phyloP scores from a whole-genome alignment of 2,329 filamentous ascomycete genomes.

The Penicillium nordicum region DNA sequence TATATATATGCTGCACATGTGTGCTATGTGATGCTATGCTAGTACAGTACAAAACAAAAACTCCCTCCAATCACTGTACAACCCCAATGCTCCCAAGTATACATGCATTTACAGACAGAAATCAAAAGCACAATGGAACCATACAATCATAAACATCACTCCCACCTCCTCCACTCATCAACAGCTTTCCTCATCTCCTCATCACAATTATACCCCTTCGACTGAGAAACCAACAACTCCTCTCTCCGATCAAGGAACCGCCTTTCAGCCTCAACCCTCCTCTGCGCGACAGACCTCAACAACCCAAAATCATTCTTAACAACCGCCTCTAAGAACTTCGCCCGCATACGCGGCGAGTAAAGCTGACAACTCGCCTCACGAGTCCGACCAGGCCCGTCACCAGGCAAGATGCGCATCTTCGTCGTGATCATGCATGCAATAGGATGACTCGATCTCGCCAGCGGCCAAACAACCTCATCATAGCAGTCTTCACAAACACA shows the following conservation, averaged over 20 bases:
- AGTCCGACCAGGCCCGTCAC: conserved; percentile 41
- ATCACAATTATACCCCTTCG: conserved; percentile 52
- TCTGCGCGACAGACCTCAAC: conserved; percentile 60
- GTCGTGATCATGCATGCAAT: conserved; percentile 65
- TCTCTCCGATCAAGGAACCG: conserved; percentile 57
- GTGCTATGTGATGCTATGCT: not conserved
- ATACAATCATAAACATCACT: conserved; percentile 33
- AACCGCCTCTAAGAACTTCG: conserved; percentile 66
- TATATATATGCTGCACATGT: not conserved
- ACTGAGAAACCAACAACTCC: conserved; percentile 56
- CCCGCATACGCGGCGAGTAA: conserved; percentile 75
- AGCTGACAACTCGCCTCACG: conserved; percentile 65
- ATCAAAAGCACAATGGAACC: not conserved
- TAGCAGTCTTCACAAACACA: conserved; percentile 88
- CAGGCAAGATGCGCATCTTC: conserved; percentile 56
- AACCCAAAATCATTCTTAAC: conserved; percentile 64
- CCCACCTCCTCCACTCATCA: conserved; percentile 53
- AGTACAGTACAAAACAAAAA: not conserved
- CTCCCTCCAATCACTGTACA: not conserved
- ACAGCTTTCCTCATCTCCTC: conserved; percentile 49
- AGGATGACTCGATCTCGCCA: conserved; percentile 52
- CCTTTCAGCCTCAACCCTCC: conserved; percentile 56
- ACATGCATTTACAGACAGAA: not conserved
- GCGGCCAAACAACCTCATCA: conserved; percentile 71
- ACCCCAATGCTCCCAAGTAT: not conserved